Percentiles rank a stretch among this genome's conserved stretches.
These are phyloP conservation scores for Syzygium grande DNA, from an alignment of 345 rosid genomes.

Conservation along the genomic window DNA sequence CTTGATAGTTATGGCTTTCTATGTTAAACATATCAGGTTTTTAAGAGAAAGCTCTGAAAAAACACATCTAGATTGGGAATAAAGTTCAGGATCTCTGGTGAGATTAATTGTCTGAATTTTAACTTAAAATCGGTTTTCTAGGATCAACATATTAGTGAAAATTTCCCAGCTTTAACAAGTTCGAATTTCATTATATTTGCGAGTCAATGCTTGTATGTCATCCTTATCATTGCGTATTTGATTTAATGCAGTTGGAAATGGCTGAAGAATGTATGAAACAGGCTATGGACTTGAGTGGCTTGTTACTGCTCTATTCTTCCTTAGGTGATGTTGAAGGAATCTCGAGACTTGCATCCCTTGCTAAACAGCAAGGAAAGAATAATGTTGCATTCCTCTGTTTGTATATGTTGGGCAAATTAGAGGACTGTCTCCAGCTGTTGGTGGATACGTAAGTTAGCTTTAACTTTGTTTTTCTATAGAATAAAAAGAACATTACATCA, in stretches of 20 bases:
- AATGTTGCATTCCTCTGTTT: constrained; percentile 94
- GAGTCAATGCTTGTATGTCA: not conserved
- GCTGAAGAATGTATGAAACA: constrained; percentile 95
- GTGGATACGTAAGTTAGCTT: constrained; percentile 66
- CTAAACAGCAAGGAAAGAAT: constrained; percentile 95
- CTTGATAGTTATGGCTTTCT: not conserved
- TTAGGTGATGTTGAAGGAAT: constrained; percentile 95
- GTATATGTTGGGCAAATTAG: constrained; percentile 90
- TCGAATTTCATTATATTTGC: not conserved
- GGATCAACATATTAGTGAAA: not conserved
- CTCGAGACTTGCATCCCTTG: constrained; percentile 67
- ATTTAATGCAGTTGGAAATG: constrained; percentile 73
- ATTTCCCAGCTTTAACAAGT: not conserved
- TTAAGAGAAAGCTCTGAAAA: not conserved
- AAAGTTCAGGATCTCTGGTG: not conserved
- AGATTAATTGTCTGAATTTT: not conserved
- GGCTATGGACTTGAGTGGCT: constrained; percentile 95
- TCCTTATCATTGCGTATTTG: constrained; percentile 6
- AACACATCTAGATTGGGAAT: not conserved
- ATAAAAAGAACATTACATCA: not conserved
- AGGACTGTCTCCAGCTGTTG: constrained; percentile 87
- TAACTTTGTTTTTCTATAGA: constrained; percentile 1
- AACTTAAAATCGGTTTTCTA: not conserved
- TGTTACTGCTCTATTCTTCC: constrained; percentile 90
- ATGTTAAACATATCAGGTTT: not conserved